Evolutionary conservation across 139 green algal species (phyloP).

Genomic region (Picochlorum sp.): DNA sequence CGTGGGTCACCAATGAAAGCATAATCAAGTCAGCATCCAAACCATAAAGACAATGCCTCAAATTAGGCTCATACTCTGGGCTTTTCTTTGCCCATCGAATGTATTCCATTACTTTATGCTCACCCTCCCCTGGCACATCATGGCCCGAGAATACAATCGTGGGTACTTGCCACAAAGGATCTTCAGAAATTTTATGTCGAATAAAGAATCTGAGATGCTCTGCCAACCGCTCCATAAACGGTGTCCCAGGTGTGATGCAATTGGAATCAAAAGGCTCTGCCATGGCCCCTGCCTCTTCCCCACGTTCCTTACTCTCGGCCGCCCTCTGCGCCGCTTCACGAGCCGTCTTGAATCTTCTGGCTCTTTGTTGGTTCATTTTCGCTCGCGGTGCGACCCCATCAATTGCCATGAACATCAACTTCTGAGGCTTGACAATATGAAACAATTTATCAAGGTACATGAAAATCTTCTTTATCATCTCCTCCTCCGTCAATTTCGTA

Average conservation of each 20-base stretch:
- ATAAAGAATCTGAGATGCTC: constrained; percentile 83
- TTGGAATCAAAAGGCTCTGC: constrained; percentile 83
- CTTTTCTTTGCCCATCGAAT: constrained; percentile 57
- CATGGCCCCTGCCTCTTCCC: constrained; percentile 21
- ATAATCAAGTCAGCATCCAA: constrained; percentile 95
- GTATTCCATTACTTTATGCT: constrained; percentile 99
- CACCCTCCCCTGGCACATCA: constrained; percentile 88
- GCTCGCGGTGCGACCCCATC: constrained; percentile 82
- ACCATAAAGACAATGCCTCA: constrained; percentile 90
- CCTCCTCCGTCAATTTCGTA: constrained; percentile 67
- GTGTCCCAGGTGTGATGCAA: constrained; percentile 81
- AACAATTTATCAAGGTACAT: constrained; percentile 86
- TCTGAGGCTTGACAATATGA: constrained; percentile 74
- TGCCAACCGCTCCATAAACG: constrained; percentile 68
- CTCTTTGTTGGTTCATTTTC: constrained; percentile 95
- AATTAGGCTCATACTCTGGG: constrained; percentile 47
- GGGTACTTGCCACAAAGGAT: constrained; percentile 70
- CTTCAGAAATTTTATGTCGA: constrained; percentile 72
- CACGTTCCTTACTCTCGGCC: constrained; percentile 34
- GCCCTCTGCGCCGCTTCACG: constrained; percentile 1
- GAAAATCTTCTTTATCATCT: constrained; percentile 88
- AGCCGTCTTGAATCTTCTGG: constrained; percentile 13
- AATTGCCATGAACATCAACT: constrained; percentile 91
- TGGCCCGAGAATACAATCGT: constrained; percentile 76
- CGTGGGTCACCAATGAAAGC: constrained; percentile 88